Evolutionary conservation across 129 eudicot genomes (phyloP).

Genomic region (Tagetes erecta): DNA sequence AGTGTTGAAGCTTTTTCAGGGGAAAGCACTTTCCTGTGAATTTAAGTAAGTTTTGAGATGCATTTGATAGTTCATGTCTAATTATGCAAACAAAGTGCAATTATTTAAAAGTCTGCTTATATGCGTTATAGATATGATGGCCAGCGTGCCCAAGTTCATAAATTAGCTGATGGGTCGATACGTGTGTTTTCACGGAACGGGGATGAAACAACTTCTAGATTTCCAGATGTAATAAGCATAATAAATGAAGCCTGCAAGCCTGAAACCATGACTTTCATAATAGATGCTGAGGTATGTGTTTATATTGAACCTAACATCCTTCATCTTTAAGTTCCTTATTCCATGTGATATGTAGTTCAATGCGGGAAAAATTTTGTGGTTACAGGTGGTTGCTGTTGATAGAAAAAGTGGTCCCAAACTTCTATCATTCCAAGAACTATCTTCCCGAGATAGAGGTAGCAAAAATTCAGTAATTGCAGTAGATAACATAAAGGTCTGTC

Average conservation of each 20-base stretch:
- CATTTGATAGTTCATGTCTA: background rate
- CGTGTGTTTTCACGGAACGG: slow-evolving; percentile 92
- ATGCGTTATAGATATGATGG: slow-evolving; percentile 80
- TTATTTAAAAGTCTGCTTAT: background rate
- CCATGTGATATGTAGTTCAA: background rate
- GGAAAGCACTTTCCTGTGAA: slow-evolving; percentile 84
- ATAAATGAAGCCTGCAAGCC: slow-evolving; percentile 58
- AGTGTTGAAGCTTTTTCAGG: slow-evolving; percentile 67
- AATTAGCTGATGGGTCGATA: slow-evolving; percentile 72
- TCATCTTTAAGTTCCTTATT: background rate
- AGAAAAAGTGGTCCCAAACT: slow-evolving; percentile 72
- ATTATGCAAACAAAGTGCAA: background rate
- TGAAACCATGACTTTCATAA: slow-evolving; percentile 59
- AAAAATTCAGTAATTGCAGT: slow-evolving; percentile 65
- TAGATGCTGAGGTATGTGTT: slow-evolving; percentile 87
- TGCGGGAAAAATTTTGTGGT: slow-evolving; percentile 12
- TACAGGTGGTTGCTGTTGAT: slow-evolving; percentile 92
- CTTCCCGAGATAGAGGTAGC: slow-evolving; percentile 93
- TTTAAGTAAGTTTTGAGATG: slow-evolving; percentile 59
- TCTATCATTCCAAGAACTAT: slow-evolving; percentile 91
- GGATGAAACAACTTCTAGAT: slow-evolving; percentile 83
- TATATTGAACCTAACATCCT: background rate
- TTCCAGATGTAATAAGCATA: slow-evolving; percentile 77
- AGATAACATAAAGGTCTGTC: slow-evolving; percentile 71
- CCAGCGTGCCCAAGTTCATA: slow-evolving; percentile 95